Conservation (phyloP, 1,284 basidiomycete genomes). For the Sporisorium reilianum region DNA sequence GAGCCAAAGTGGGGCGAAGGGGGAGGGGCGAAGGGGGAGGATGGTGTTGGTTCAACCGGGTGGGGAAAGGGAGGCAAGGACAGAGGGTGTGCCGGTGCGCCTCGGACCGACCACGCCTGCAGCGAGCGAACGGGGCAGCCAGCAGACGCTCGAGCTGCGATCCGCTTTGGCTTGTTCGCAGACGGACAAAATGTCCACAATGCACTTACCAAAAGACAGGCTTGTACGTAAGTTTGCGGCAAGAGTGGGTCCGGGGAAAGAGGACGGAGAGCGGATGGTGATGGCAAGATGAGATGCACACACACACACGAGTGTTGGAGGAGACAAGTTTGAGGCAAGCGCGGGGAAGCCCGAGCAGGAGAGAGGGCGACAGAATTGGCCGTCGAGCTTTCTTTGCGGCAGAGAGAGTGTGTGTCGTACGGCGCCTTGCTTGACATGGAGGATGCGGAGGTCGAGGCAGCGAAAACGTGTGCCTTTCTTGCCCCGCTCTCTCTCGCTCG, state of each 20-base stretch:
- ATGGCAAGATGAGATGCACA: conserved; percentile 8
- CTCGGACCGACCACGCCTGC: conserved; percentile 33
- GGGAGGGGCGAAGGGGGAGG: not conserved
- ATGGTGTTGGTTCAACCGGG: not conserved
- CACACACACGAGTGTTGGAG: not conserved
- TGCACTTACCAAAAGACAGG: not conserved
- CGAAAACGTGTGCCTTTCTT: not conserved
- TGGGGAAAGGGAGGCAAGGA: not conserved
- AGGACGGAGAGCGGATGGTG: not conserved
- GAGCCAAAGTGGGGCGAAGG: conserved; percentile 1
- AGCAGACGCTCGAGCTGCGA: not conserved
- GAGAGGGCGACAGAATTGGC: not conserved
- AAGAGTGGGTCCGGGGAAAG: not conserved
- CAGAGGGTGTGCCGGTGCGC: conserved; percentile 21
- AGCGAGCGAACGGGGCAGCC: too few relatives aligned
- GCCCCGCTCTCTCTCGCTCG: conserved; percentile 1
- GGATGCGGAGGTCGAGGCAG: not conserved
- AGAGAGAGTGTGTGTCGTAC: conserved; percentile 8
- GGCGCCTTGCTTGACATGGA: not conserved
- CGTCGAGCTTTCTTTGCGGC: not conserved
- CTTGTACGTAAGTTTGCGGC: not conserved
- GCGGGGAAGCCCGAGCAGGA: conserved; percentile 8
- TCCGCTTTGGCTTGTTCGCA: not conserved
- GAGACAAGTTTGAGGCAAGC: not conserved
- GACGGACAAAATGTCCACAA: not conserved